Evolutionary conservation across 2,329 filamentous ascomycete species (phyloP).

Genomic region (Sordariomycetes sp.): DNA sequence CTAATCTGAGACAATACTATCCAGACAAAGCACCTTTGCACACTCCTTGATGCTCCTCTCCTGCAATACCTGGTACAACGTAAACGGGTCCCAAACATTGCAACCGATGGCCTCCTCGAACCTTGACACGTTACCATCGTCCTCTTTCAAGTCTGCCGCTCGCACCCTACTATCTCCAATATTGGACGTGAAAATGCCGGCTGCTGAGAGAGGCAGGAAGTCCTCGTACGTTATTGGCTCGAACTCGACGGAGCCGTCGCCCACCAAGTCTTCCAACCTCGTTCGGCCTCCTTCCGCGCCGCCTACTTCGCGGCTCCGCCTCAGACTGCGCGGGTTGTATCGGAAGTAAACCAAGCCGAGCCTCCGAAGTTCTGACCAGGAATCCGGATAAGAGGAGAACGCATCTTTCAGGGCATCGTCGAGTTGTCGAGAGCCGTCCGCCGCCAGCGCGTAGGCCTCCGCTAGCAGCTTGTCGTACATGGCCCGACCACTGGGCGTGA

Average conservation of each 20-base stretch:
- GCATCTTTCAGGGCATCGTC: not conserved
- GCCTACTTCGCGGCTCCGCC: not conserved
- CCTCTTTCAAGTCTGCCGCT: no score
- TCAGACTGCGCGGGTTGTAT: not conserved
- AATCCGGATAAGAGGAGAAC: not conserved
- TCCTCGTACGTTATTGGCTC: conserved; percentile 41
- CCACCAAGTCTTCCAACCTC: conserved; percentile 19
- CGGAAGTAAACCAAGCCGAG: not conserved
- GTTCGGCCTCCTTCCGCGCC: not conserved
- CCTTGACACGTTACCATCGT: no score
- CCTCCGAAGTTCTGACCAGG: not conserved
- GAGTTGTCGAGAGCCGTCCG: not conserved
- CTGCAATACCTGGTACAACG: no score
- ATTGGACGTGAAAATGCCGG: conserved; percentile 39
- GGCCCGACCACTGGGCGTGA: conserved; percentile 30
- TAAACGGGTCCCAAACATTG: no score
- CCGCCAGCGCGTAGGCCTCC: conserved; percentile 11
- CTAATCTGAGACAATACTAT: no score
- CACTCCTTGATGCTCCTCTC: no score
- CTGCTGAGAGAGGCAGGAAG: conserved; percentile 40
- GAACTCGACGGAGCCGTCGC: conserved; percentile 18
- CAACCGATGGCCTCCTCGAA: no score
- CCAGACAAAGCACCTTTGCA: no score
- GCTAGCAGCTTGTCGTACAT: conserved; percentile 34
- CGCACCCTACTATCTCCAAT: no score